Evolutionary conservation across 2,329 filamentous ascomycete species (phyloP).

Genomic region (Colletotrichum euphorbiae): DNA sequence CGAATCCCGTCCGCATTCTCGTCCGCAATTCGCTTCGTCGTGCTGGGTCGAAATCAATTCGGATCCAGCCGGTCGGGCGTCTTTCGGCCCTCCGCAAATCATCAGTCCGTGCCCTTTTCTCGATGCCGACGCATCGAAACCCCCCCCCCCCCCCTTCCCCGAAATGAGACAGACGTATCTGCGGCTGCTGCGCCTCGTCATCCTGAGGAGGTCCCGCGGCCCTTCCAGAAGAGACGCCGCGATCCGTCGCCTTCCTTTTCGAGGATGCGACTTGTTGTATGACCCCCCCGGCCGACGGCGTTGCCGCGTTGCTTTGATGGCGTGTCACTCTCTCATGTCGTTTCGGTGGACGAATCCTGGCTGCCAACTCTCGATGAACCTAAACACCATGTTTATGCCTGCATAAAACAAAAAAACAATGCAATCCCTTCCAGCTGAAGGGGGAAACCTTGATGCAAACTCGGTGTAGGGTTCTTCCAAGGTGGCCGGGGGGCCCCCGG

Average conservation of each 20-base stretch:
- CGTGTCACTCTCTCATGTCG: background rate
- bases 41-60: background rate
- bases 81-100: background rate
- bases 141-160: too few species aligned
- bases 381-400: background rate
- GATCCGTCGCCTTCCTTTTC: slow-evolving; percentile 13
- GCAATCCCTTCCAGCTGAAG: too few species aligned
- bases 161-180: background rate
- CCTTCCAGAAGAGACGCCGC: background rate
- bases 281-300: background rate
- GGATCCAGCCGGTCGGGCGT: slow-evolving; percentile 2
- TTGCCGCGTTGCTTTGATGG: background rate
- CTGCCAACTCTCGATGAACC: background rate
- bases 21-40: background rate
- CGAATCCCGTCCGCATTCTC: background rate
- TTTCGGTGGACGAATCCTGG: background rate
- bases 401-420: background rate
- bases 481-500: too few species aligned
- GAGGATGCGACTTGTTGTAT: background rate
- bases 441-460: background rate
- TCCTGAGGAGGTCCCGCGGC: background rate
- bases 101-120: background rate
- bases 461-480: too few species aligned
- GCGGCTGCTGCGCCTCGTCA: slow-evolving; percentile 4
- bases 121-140: too few species aligned